Evolutionary conservation across 495 filamentous ascomycete species (phyloP).

Genomic region (Penicillium cinerascens): DNA sequence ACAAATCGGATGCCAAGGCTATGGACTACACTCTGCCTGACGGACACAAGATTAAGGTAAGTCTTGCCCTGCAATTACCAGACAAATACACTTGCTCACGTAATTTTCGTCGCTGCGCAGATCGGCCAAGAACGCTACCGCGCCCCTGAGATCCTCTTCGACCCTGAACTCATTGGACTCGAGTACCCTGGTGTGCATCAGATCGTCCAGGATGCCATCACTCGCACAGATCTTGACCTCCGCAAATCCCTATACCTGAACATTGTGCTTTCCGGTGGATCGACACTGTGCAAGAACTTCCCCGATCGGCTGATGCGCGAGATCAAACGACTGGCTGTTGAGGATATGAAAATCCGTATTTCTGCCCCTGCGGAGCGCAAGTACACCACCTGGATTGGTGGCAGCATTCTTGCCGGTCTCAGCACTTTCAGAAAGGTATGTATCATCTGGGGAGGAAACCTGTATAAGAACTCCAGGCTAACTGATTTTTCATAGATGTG

Average conservation of each 20-base stretch:
- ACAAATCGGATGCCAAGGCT: conserved; percentile 59
- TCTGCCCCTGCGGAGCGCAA: conserved; percentile 96
- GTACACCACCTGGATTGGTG: conserved; percentile 98
- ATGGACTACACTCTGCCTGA: conserved; percentile 89
- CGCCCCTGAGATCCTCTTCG: conserved; percentile 95
- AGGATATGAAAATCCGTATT: conserved; percentile 99
- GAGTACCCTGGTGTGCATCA: conserved; percentile 98
- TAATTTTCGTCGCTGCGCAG: conserved; percentile 32
- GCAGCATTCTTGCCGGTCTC: conserved; percentile 92
- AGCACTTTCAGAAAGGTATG: conserved; percentile 98
- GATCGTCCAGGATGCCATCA: conserved; percentile 95
- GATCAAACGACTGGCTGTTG: conserved; percentile 87
- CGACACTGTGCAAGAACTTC: conserved; percentile 88
- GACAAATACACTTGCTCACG: neutral
- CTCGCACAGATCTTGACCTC: conserved; percentile 94
- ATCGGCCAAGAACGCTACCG: conserved; percentile 90
- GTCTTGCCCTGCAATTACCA: conserved; percentile 8
- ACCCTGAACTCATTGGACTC: conserved; percentile 92
- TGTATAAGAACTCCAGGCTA: conserved; percentile 4
- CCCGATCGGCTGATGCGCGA: conserved; percentile 91
- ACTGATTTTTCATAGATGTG: conserved; percentile 71
- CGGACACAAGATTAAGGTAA: conserved; percentile 84
- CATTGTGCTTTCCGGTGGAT: conserved; percentile 94
- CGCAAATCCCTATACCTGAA: conserved; percentile 92
- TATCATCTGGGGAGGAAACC: conserved; percentile 26